A percentile compares a stretch with the other conserved stretches of the same genome.
Evolutionary conservation across 2,329 filamentous ascomycete genomes (phyloP).

Genomic region (Ophiostoma pallidulum): DNA sequence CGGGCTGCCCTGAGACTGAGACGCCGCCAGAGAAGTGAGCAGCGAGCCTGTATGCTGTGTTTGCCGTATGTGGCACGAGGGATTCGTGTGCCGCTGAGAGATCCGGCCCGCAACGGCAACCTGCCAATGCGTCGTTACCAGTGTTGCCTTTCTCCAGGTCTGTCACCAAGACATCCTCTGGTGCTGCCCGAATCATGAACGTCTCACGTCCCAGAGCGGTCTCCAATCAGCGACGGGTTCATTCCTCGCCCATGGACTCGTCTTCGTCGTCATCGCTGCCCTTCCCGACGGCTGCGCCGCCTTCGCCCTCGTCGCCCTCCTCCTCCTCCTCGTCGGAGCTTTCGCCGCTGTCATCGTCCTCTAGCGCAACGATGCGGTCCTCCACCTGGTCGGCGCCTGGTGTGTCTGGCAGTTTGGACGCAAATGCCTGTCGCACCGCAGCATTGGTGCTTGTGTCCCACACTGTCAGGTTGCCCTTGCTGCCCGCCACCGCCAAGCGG

Average conservation of each 20-base stretch:
- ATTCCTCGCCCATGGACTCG: slow-evolving; percentile 50
- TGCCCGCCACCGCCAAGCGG: slow-evolving; percentile 84
- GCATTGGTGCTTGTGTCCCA: slow-evolving; percentile 96
- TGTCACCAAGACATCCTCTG: too few species aligned
- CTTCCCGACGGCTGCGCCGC: slow-evolving; percentile 23
- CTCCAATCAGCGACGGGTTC: neutral
- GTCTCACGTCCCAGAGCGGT: neutral
- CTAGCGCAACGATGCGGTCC: slow-evolving; percentile 70
- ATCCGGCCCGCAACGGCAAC: neutral
- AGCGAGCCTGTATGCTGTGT: neutral
- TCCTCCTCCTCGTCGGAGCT: slow-evolving; percentile 37
- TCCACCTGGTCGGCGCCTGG: slow-evolving; percentile 52
- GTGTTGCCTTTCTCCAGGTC: too few species aligned
- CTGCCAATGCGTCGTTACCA: too few species aligned
- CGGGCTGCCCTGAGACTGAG: neutral
- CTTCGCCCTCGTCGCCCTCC: slow-evolving; percentile 23
- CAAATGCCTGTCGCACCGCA: slow-evolving; percentile 77
- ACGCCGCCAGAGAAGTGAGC: neutral
- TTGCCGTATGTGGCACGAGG: neutral
- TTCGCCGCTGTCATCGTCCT: slow-evolving; percentile 41
- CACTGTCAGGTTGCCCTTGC: slow-evolving; percentile 83
- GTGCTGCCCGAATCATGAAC: too few species aligned
- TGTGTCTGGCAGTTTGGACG: slow-evolving; percentile 50
- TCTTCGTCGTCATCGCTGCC: slow-evolving; percentile 30
- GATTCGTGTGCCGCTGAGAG: neutral